Base-by-base conservation (phyloP, 805 yeast species). In the Teunomyces atbi region DNA sequence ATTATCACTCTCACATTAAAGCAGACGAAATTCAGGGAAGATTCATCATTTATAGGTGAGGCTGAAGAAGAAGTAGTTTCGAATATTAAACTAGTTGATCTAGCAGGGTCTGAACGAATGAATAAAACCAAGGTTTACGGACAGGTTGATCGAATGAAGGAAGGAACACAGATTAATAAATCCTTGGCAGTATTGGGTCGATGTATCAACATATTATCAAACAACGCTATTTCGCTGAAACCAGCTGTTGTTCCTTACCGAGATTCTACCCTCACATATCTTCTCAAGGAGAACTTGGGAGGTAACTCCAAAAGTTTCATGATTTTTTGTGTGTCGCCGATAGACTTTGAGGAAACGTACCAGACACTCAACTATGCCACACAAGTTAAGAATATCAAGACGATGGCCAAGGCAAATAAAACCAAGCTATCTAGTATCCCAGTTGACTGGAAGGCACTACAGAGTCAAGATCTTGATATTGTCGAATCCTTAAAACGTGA, bases 231-330 rank as follows among this genome's bases (percentile, higher is more conserved):
- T 6, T 13, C 49, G 2, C 47, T 40, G 18, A 64, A 60, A 15
- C 62, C 66, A 5, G 59, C 68, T 5, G 63, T 80, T 12, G 75
- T 83, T 1, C 92, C 92, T 0, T 85, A 83, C 56, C 70, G 96
- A 51, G 96, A 88, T 54, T 86, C 95, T 0, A 71, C 76, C 0
- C 66, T 88, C 45, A 88, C 96, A 0, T 84, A 91, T 80, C 66
- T 88, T 2, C 68, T 88, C 51, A 83, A 83, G 57, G 92, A 86
- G 53, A 82, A 81, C 48, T 66, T 89, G 30, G 89, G 94, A 1
- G 96, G 96, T 1, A 86, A 86, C 58, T 84, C 94, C n/a, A 86
- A 85, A 57, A 90, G 96, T 0, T 84, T 84, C 1, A 81, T 89
- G 86, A 77, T 89, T n/a, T 94, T 94, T 16, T 89, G 95, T 60